These are phyloP conservation scores for Coemansia sp. DNA, from an alignment of 192 early-diverging fungal genomes.

Conservation along the genomic window DNA sequence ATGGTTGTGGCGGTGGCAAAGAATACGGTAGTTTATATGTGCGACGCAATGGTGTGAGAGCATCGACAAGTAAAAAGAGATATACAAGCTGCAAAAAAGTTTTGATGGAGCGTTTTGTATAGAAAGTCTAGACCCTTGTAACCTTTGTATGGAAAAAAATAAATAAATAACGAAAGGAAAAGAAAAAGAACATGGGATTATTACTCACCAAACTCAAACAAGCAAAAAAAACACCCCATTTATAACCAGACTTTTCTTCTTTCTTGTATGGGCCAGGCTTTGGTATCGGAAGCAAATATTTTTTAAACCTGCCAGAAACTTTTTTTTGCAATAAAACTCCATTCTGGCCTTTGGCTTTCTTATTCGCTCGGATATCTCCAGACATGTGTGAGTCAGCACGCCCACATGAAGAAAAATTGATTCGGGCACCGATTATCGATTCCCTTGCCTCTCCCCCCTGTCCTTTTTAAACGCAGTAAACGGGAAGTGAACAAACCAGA, in stretches of 20 bases:
- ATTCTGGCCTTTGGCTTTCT: neutral
- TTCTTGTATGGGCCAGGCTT: too few species aligned
- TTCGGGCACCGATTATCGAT: conserved; percentile 3
- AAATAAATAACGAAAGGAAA: neutral
- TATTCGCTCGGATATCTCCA: too few species aligned
- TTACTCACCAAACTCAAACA: neutral
- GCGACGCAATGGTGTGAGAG: too few species aligned
- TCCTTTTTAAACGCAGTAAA: neutral
- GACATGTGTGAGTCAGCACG: conserved; percentile 8
- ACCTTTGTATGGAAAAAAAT: neutral
- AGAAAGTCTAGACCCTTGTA: neutral
- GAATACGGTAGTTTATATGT: too few species aligned
- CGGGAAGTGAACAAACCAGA: neutral
- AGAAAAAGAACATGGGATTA: neutral
- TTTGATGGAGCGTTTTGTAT: neutral
- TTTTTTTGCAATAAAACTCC: too few species aligned
- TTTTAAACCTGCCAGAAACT: too few species aligned
- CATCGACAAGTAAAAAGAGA: neutral
- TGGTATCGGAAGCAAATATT: too few species aligned
- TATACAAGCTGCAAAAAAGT: neutral
- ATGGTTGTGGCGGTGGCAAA: too few species aligned
- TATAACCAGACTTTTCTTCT: too few species aligned
- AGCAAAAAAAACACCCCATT: neutral
- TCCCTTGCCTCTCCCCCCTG: too few species aligned
- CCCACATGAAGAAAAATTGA: neutral